These are phyloP conservation scores for Kluyveromyces starmeri DNA, from an alignment of 805 yeast genomes.

Conservation along the genomic window DNA sequence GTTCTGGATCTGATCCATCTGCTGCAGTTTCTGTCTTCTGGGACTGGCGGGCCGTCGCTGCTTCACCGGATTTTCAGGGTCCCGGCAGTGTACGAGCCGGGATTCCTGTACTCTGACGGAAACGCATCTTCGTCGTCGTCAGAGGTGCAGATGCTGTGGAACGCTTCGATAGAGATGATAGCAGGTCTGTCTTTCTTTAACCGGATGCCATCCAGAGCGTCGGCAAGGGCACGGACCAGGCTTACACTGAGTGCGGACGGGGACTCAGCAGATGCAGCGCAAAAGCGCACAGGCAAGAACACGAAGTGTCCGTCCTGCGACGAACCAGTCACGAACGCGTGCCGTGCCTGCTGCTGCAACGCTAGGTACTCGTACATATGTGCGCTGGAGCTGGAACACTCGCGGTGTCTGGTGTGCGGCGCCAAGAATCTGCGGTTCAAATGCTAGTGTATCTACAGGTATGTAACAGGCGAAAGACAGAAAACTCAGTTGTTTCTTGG, in stretches of 20 bases:
- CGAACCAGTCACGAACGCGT: not conserved
- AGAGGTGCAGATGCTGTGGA: slow-evolving; percentile 6
- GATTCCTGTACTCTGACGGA: not conserved
- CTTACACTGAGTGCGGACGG: no score
- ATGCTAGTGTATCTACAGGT: not conserved
- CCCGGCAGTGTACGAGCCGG: not conserved
- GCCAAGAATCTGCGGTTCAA: not conserved
- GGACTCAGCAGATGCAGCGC: not conserved
- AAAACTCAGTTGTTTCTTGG: no score
- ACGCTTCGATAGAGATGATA: slow-evolving; percentile 3
- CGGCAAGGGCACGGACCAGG: no score
- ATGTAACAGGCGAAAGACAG: no score
- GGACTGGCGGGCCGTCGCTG: not conserved
- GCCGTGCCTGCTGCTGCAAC: not conserved
- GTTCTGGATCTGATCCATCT: not conserved
- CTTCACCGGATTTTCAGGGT: slow-evolving; percentile 1
- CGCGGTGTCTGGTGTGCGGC: not conserved
- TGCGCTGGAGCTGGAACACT: slow-evolving; percentile 1
- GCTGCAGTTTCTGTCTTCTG: not conserved
- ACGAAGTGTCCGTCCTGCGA: not conserved
- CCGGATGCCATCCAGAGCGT: no score
- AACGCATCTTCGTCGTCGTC: not conserved
- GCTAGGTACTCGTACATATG: slow-evolving; percentile 1
- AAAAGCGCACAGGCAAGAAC: not conserved
- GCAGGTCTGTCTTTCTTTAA: slow-evolving; percentile 1